Evolutionary conservation across 441 rosid genomes (phyloP).

Genomic region (Mallotus repandus): DNA sequence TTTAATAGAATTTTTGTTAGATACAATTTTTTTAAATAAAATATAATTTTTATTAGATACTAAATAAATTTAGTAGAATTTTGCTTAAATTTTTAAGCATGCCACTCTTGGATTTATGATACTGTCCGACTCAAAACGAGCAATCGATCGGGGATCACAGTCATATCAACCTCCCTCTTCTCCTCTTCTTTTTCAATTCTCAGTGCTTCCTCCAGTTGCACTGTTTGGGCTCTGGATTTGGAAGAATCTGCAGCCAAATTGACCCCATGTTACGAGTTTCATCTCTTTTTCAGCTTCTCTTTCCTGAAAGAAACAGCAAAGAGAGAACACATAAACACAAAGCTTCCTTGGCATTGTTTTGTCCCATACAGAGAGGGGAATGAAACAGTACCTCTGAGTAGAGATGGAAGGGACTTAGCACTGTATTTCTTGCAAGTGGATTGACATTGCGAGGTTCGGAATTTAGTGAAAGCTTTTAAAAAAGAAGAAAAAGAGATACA

Average conservation of each 20-base stretch:
- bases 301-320: slow-evolving; percentile 49
- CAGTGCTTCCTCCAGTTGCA: slow-evolving; percentile 71
- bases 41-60: too few relatives aligned
- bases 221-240: slow-evolving; percentile 81
- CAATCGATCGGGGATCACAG: too few relatives aligned
- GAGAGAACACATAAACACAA: too few relatives aligned
- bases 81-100: too few relatives aligned
- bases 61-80: too few relatives aligned
- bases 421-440: slow-evolving; percentile 66
- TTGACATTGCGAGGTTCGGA: slow-evolving; percentile 64
- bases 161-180: too few relatives aligned
- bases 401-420: slow-evolving; percentile 86
- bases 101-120: slow-evolving; percentile 84
- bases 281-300: slow-evolving; percentile 90
- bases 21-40: too few relatives aligned
- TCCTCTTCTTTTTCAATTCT: slow-evolving; percentile 78
- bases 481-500: not conserved
- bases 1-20: too few relatives aligned
- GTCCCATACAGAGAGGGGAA: too few relatives aligned
- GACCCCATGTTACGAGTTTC: slow-evolving; percentile 33
- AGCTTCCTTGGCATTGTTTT: too few relatives aligned
- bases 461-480: slow-evolving; percentile 76
- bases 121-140: too few relatives aligned
- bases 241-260: slow-evolving; percentile 50
- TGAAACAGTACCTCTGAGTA: slow-evolving; percentile 67